Percentiles rank a stretch among this genome's conserved stretches.
phyloP scores from a whole-genome alignment of 768 basidiomycete species.

The Porphyrellus cyaneotinctus region DNA sequence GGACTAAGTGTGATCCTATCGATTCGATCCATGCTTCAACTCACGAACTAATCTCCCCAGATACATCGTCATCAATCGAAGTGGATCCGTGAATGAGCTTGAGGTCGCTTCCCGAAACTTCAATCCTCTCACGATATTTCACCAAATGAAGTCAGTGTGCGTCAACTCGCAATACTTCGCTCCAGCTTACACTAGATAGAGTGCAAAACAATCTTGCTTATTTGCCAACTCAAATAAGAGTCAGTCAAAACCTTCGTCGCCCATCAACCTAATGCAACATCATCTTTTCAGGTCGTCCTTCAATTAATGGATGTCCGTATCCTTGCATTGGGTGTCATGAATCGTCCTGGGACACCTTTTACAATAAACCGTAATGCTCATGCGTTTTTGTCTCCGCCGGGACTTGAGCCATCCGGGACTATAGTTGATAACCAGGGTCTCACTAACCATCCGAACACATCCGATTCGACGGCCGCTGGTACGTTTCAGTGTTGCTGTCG shows the following conservation, averaged over 20 bases:
- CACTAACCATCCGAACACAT: not conserved
- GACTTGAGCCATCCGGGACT: slow-evolving; percentile 38
- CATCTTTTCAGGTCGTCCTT: slow-evolving; percentile 53
- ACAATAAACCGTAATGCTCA: slow-evolving; percentile 67
- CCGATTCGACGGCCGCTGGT: slow-evolving; percentile 5
- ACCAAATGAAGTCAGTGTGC: slow-evolving; percentile 66
- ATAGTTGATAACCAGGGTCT: not conserved
- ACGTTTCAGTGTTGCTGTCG: not conserved
- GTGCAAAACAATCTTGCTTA: slow-evolving; percentile 65
- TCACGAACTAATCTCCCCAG: slow-evolving; percentile 31
- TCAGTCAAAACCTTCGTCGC: slow-evolving; percentile 32
- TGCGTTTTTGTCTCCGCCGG: slow-evolving; percentile 65
- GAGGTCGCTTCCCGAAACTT: slow-evolving; percentile 65
- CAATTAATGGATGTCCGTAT: slow-evolving; percentile 70
- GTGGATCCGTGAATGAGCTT: slow-evolving; percentile 68
- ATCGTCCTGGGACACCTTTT: slow-evolving; percentile 51
- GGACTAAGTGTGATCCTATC: slow-evolving; percentile 61
- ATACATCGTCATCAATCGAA: slow-evolving; percentile 72
- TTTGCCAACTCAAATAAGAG: slow-evolving; percentile 62
- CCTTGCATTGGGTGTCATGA: slow-evolving; percentile 64
- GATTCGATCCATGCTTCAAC: not conserved
- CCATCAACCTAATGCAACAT: not conserved
- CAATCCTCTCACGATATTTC: slow-evolving; percentile 62
- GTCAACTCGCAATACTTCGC: not conserved
- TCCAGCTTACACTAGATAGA: slow-evolving; percentile 33